Base-by-base conservation (phyloP, 2,329 filamentous ascomycete species). In the Capronia epimyces region DNA sequence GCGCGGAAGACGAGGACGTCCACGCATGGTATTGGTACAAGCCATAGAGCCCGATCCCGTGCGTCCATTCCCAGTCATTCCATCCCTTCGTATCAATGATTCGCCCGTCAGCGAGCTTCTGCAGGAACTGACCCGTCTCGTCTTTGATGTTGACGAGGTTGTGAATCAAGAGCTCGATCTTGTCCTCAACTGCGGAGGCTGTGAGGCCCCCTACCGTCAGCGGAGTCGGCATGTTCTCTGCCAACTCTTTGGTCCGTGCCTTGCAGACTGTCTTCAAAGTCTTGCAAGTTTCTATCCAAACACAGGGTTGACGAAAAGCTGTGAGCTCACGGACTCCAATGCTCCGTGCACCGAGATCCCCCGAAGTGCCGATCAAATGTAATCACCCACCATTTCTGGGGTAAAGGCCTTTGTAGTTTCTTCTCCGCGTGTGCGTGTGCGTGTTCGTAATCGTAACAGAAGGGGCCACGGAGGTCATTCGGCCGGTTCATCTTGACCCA, bases 51-150 rank as follows among this genome's bases (percentile, higher is more conserved):
- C 86, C 86, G 62, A 89, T 80, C 37, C 86, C 86, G 66, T 89
- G 86, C 1, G 85, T 89, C 86, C 86, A 90, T 63, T 68, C 68
- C 27, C 65, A 60, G 22, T 83, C 83, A 57, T 85, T 78, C 87
- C 86, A 91, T 50, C 85, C 86, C 68, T 91, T 91, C 50, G 87
- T 89, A 67, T 90, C 86, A 63, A 91, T 89, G 43, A 89, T 74
- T 29, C 84, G 79, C 50, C 86, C 86, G 61, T 90, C 86, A 1
- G 77, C 74, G 29, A 91, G 76, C 16, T 75, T 81, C 52, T 89
- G 72, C 20, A 90, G 74, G 66, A 89, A 90, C 63, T 86, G 76
- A 43, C 86, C 86, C 0, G 83, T 86, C 32, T 75, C 77, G 70
- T 91, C 87, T 62, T 81, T 80, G 69, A 90, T 89, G 67, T 86